phyloP scores from a whole-genome alignment of 2,329 filamentous ascomycete species.

The Chalaropsis ovoidea region DNA sequence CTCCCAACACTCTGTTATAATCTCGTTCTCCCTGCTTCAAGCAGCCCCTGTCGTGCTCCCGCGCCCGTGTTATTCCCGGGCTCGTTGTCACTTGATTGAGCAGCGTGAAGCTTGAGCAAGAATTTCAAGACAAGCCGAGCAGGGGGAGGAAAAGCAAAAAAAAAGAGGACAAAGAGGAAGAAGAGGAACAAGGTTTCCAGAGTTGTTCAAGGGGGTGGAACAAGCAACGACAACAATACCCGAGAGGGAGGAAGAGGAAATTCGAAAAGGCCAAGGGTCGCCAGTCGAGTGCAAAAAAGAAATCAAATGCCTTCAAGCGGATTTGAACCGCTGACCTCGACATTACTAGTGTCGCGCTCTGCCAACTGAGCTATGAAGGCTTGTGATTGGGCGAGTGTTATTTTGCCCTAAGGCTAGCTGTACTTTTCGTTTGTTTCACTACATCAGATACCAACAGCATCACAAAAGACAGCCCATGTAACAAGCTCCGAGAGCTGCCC shows the following conservation, averaged over 20 bases:
- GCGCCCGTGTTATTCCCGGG: constrained; percentile 6
- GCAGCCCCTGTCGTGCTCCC: too few species aligned
- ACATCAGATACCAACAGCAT: not conserved
- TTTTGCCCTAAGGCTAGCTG: not conserved
- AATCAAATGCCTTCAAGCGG: constrained; percentile 24
- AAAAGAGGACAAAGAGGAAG: constrained; percentile 1
- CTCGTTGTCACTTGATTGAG: not conserved
- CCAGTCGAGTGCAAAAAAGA: not conserved
- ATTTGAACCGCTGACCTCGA: constrained; percentile 25
- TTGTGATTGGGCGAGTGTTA: not conserved
- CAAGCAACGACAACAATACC: not conserved
- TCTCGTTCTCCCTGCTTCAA: not conserved
- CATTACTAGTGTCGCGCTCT: constrained; percentile 25
- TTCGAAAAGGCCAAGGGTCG: not conserved
- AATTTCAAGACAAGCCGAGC: not conserved
- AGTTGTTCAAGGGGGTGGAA: constrained; percentile 6
- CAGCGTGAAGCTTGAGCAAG: not conserved
- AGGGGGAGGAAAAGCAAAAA: not conserved
- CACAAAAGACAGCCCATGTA: not conserved
- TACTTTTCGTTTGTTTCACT: not conserved
- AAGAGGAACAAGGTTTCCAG: not conserved
- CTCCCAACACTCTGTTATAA: too few species aligned
- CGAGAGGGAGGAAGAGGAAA: not conserved
- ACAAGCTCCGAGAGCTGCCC: not conserved
- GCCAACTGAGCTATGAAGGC: constrained; percentile 25